Evolutionary conservation across 495 filamentous ascomycete species (phyloP).

Genomic region (Jackrogersella multiformis): DNA sequence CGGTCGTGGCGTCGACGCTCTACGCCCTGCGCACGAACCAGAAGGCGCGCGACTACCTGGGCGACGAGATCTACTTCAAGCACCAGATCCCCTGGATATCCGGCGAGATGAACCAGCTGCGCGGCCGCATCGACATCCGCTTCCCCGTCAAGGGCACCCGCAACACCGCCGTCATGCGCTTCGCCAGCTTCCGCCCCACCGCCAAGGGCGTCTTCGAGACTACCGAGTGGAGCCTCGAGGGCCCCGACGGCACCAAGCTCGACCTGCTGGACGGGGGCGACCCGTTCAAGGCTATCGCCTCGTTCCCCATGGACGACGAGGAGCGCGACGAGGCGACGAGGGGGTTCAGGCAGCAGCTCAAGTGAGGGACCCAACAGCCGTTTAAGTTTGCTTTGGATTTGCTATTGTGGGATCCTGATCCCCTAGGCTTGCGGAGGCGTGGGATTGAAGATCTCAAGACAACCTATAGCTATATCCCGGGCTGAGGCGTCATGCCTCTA

Average conservation of each 20-base stretch:
- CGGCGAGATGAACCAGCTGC: conserved; percentile 92
- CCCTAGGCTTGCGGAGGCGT: no score
- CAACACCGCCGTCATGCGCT: conserved; percentile 76
- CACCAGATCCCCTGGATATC: conserved; percentile 90
- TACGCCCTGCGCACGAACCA: conserved; percentile 88
- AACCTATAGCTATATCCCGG: no score
- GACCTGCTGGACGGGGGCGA: conserved; percentile 73
- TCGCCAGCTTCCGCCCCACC: conserved; percentile 76
- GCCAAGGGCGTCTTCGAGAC: conserved; percentile 80
- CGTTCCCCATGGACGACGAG: conserved; percentile 45
- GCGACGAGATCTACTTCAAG: conserved; percentile 93
- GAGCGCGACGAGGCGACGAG: conserved; percentile 49
- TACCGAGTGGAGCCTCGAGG: conserved; percentile 79
- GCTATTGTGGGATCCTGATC: not conserved
- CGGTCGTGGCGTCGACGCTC: conserved; percentile 83
- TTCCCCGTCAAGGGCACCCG: conserved; percentile 90
- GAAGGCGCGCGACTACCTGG: conserved; percentile 76
- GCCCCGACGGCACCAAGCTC: conserved; percentile 69
- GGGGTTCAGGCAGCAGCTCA: conserved; percentile 56
- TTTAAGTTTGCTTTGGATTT: not conserved
- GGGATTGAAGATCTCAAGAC: no score
- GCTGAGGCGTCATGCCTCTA: no score
- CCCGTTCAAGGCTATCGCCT: conserved; percentile 63
- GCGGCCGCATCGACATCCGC: conserved; percentile 85
- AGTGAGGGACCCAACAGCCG: conserved; percentile 40